These are phyloP conservation scores for Sarocladiaceae sp. DNA, from an alignment of 2,329 filamentous ascomycete genomes.

Conservation along the genomic window DNA sequence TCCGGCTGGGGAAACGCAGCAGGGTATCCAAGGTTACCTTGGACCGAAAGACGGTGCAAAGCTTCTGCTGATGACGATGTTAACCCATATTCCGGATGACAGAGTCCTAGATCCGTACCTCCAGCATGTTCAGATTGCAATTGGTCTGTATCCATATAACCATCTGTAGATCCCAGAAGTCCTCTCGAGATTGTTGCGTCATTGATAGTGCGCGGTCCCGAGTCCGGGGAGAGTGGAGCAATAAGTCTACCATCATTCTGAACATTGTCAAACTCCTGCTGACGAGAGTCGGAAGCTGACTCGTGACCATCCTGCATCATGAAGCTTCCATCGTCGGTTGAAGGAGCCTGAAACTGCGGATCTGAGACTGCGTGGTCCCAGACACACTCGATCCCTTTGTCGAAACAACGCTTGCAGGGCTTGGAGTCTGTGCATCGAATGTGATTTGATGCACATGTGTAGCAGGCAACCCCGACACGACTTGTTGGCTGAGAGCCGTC, in stretches of 20 bases:
- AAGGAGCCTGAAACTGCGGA: background rate
- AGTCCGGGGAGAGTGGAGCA: background rate
- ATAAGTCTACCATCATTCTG: background rate
- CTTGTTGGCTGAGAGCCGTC: slow-evolving; percentile 10
- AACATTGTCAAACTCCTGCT: background rate
- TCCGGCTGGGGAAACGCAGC: background rate
- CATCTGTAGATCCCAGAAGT: no score
- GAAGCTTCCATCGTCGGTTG: background rate
- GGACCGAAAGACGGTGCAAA: no score
- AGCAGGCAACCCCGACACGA: slow-evolving; percentile 22
- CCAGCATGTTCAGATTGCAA: no score
- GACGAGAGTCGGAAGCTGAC: background rate
- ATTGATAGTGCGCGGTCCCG: no score
- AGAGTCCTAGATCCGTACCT: no score
- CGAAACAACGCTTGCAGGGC: slow-evolving; percentile 23
- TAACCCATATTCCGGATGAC: no score
- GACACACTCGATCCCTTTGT: slow-evolving; percentile 22
- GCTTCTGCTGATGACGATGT: no score
- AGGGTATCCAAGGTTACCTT: background rate
- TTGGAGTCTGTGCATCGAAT: slow-evolving; percentile 26
- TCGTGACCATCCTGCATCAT: no score
- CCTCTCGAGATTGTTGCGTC: background rate
- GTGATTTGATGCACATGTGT: slow-evolving; percentile 24
- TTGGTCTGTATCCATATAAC: no score
- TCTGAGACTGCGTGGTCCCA: slow-evolving; percentile 16